phyloP scores from a whole-genome alignment of 1,139 yeast species.

The Candida labiduridarum region DNA sequence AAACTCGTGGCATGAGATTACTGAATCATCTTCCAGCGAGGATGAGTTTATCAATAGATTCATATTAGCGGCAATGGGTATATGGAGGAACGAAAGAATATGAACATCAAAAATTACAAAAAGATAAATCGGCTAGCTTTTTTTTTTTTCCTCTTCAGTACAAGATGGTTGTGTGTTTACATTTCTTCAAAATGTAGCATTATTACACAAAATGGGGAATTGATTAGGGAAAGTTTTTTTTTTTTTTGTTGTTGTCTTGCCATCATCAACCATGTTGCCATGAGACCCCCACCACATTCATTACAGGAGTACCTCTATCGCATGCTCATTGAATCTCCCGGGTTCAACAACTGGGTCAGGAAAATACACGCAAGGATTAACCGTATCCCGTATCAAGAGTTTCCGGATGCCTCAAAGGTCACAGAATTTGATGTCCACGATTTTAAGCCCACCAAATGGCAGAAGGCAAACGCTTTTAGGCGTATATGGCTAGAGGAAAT shows the following conservation, averaged over 20 bases:
- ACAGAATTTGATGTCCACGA: constrained; percentile 22
- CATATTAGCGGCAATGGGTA: not conserved
- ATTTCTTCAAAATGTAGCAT: not conserved
- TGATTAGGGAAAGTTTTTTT: constrained; percentile 2
- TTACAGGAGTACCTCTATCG: constrained; percentile 53
- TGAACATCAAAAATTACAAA: not conserved
- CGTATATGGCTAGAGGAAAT: constrained; percentile 67
- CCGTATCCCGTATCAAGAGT: constrained; percentile 44
- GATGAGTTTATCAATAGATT: not conserved
- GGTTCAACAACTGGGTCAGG: constrained; percentile 71
- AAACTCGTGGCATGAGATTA: constrained; percentile 21
- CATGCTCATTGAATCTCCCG: constrained; percentile 56
- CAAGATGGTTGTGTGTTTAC: constrained; percentile 4
- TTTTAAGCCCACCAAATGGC: constrained; percentile 53
- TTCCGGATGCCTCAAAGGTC: constrained; percentile 16
- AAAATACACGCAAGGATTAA: constrained; percentile 66
- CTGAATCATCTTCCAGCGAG: not conserved
- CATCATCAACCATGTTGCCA: not conserved
- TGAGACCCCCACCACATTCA: constrained; percentile 36
- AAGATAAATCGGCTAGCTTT: constrained; percentile 1
- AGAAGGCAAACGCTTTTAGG: constrained; percentile 63
- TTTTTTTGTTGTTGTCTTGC: not conserved
- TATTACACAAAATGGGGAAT: constrained; percentile 1
- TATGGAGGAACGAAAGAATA: not conserved
- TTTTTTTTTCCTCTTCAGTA: not conserved